Percentiles rank a stretch among this genome's conserved stretches.
phyloP scores from a whole-genome alignment of 192 early-diverging fungal species.

The Obelidium mucronatum region DNA sequence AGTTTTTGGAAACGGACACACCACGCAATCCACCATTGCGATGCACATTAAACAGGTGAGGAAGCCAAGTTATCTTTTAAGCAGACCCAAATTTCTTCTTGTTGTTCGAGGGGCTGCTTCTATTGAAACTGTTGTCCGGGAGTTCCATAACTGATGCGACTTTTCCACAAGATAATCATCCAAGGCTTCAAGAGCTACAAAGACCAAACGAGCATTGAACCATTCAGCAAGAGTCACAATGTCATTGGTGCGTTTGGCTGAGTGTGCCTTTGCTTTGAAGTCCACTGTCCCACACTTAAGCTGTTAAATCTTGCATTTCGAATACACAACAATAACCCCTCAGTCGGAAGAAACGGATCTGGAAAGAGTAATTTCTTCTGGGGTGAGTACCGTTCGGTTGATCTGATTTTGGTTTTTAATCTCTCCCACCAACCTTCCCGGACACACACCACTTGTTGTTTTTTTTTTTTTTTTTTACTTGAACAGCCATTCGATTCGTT shows the following conservation, averaged over 20 bases:
- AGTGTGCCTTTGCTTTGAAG: neutral
- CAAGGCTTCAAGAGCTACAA: conserved; percentile 99
- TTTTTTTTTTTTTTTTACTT: neutral
- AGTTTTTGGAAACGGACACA: too few relatives aligned
- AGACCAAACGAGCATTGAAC: conserved; percentile 92
- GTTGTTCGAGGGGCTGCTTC: too few relatives aligned
- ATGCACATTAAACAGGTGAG: too few relatives aligned
- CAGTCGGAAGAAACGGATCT: conserved; percentile 95
- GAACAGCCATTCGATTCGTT: conserved; percentile 90
- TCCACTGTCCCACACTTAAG: neutral
- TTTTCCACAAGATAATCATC: conserved; percentile 89
- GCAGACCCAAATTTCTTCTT: too few relatives aligned
- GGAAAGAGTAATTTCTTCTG: conserved; percentile 99
- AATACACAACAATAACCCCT: neutral
- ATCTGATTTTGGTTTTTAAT: neutral
- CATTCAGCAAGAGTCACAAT: conserved; percentile 92
- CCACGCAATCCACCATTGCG: too few relatives aligned
- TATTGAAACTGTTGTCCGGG: too few relatives aligned
- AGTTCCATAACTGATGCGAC: too few relatives aligned
- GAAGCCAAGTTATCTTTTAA: too few relatives aligned
- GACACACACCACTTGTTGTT: neutral
- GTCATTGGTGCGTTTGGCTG: conserved; percentile 77
- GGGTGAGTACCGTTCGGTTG: conserved; percentile 57
- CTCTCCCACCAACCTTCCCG: neutral
- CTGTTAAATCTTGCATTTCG: too few relatives aligned